These are phyloP conservation scores for Apiospora aurea DNA, from an alignment of 2,329 filamentous ascomycete genomes.

Conservation along the genomic window DNA sequence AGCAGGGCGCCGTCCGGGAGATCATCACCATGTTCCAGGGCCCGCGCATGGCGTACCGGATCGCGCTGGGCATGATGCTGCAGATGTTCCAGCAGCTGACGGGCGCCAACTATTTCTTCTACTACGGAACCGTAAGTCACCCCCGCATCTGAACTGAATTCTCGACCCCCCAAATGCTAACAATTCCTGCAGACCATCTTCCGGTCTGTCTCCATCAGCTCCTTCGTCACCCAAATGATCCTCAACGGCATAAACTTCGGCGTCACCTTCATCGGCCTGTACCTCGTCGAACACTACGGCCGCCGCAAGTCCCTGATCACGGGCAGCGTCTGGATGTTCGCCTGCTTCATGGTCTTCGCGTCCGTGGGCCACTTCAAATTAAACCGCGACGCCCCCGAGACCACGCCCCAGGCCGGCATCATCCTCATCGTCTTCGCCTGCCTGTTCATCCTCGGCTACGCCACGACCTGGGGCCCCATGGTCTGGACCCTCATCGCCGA, in stretches of 20 bases:
- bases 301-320: constrained; percentile 68
- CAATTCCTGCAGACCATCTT: constrained; percentile 47
- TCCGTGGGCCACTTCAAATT: constrained; percentile 59
- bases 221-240: constrained; percentile 72
- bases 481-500: constrained; percentile 71
- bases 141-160: too few species aligned
- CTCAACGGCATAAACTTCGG: constrained; percentile 71
- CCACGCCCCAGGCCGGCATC: constrained; percentile 55
- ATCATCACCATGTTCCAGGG: constrained; percentile 69
- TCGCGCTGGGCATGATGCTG: constrained; percentile 64
- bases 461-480: constrained; percentile 72
- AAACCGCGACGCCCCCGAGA: constrained; percentile 43
- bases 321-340: constrained; percentile 67
- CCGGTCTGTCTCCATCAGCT: constrained; percentile 56
- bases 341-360: constrained; percentile 66
- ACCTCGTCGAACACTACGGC: constrained; percentile 72
- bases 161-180: constrained; percentile 35
- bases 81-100: constrained; percentile 74
- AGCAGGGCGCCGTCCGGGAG: constrained; percentile 50
- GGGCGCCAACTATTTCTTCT: constrained; percentile 72
- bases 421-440: constrained; percentile 69
- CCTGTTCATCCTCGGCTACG: constrained; percentile 70
- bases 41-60: constrained; percentile 69
- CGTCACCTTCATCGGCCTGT: constrained; percentile 73
- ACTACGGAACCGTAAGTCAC: constrained; percentile 60